Conservation (phyloP, 78 protist genomes). For the Isochrysis galbana region DNA sequence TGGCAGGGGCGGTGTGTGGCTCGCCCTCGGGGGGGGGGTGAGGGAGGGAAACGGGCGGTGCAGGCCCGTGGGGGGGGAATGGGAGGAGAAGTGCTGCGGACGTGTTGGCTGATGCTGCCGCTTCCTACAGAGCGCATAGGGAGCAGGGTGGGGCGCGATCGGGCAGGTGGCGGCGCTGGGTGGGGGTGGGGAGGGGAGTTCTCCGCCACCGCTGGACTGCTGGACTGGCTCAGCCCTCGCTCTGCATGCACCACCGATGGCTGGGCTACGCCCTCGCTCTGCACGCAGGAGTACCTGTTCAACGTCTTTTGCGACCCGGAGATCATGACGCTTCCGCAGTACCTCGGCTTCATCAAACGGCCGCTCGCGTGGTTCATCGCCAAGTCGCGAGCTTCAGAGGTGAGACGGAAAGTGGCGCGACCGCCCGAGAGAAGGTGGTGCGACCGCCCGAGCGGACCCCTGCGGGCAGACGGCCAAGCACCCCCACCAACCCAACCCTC, state of each 20-base stretch:
- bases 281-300: conserved; percentile 28
- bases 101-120: neutral
- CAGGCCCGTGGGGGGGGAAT: neutral
- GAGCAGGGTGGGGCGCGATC: too few relatives aligned
- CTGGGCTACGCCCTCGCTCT: too few relatives aligned
- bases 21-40: too few relatives aligned
- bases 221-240: too few relatives aligned
- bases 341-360: neutral
- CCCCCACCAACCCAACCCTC: too few relatives aligned
- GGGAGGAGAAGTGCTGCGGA: neutral
- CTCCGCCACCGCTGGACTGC: too few relatives aligned
- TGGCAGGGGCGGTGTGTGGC: neutral
- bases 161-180: too few relatives aligned
- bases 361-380: conserved; percentile 4
- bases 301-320: conserved; percentile 39
- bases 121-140: neutral
- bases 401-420: neutral
- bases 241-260: too few relatives aligned
- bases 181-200: too few relatives aligned
- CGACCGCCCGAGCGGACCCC: neutral
- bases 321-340: conserved; percentile 19
- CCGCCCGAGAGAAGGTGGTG: neutral
- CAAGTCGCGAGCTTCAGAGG: neutral
- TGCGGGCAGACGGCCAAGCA: neutral
- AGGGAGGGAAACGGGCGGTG: too few relatives aligned